Percentiles rank a stretch among this genome's conserved stretches.
Evolutionary conservation across 441 rosid genomes (phyloP).

Genomic region (Euphorbia schlechtendalii): DNA sequence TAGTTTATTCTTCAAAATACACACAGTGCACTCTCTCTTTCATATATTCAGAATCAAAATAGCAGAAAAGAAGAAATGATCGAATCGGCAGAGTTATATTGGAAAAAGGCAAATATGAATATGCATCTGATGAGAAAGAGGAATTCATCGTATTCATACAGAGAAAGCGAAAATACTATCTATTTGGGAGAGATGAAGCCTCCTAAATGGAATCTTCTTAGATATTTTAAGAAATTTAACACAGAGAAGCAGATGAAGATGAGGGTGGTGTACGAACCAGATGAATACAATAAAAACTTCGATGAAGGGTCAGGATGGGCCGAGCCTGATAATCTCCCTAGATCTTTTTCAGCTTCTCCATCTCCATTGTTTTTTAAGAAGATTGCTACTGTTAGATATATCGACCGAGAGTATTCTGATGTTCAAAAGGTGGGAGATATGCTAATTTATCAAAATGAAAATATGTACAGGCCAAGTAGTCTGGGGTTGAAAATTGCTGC

Average conservation of each 20-base stretch:
- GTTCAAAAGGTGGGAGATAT: no score
- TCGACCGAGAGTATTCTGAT: neutral
- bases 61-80: no score
- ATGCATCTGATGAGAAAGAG: conserved; percentile 26
- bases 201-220: conserved; percentile 27
- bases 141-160: conserved; percentile 17
- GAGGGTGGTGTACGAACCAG: conserved; percentile 36
- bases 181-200: conserved; percentile 2
- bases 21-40: no score
- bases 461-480: no score
- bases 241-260: conserved; percentile 28
- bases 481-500: no score
- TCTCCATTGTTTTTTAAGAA: conserved; percentile 10
- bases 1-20: no score
- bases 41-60: no score
- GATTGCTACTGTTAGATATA: conserved; percentile 9
- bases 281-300: conserved; percentile 41
- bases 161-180: conserved; percentile 15
- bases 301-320: conserved; percentile 38
- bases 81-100: no score
- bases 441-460: no score
- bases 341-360: conserved; percentile 50
- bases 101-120: no score
- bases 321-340: conserved; percentile 38
- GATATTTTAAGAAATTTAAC: conserved; percentile 33